A percentile compares a stretch with the other conserved stretches of the same genome.
These are phyloP conservation scores for Isoetes taiwanensis DNA, from an alignment of 75 land plant species.

Conservation along the genomic window DNA sequence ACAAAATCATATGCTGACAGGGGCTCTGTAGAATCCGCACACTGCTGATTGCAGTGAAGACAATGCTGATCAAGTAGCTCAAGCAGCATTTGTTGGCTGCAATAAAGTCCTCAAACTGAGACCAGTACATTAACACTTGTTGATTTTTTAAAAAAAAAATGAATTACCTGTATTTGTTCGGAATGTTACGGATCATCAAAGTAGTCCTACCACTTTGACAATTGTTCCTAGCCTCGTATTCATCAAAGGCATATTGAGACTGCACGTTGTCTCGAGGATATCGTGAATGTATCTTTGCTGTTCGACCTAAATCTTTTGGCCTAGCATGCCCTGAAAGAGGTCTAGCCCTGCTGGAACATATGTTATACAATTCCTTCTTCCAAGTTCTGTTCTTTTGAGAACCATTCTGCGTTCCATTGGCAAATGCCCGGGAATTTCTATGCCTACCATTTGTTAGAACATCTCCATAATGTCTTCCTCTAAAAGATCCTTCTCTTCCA, in stretches of 20 bases:
- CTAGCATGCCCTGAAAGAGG: background rate
- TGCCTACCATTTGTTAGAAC: too few relatives aligned
- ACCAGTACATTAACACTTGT: too few relatives aligned
- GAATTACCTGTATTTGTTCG: slow-evolving; percentile 74
- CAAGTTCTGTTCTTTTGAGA: too few relatives aligned
- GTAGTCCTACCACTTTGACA: slow-evolving; percentile 52
- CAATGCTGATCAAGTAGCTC: slow-evolving; percentile 92
- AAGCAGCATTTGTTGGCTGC: slow-evolving; percentile 83
- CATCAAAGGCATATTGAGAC: slow-evolving; percentile 26
- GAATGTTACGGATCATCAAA: slow-evolving; percentile 83
- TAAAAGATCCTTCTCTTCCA: too few relatives aligned
- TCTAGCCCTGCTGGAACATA: background rate
- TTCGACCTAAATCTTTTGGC: background rate
- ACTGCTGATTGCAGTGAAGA: slow-evolving; percentile 55
- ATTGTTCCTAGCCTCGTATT: slow-evolving; percentile 14
- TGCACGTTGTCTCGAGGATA: slow-evolving; percentile 9
- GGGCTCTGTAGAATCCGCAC: slow-evolving; percentile 30
- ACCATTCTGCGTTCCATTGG: background rate
- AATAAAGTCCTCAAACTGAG: too few relatives aligned
- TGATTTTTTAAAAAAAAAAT: background rate
- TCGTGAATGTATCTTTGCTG: background rate
- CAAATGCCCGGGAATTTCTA: too few relatives aligned
- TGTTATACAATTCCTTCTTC: too few relatives aligned
- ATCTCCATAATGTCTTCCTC: too few relatives aligned
- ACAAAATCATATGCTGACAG: slow-evolving; percentile 83